Evolutionary conservation across 768 basidiomycete genomes (phyloP).

Genomic region (Pholiota microspora): DNA sequence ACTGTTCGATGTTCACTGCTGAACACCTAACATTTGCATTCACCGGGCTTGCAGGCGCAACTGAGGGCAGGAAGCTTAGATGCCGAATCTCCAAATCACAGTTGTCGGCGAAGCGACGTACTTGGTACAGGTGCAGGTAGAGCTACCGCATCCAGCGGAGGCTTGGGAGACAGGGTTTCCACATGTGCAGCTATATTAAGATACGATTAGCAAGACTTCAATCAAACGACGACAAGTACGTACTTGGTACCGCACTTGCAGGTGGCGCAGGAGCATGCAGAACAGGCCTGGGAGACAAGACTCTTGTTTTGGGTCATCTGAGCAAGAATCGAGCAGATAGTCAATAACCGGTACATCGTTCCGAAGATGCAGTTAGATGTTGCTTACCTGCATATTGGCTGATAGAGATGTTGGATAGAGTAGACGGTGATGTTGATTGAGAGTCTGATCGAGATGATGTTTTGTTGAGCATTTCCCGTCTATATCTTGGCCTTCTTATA

Average conservation of each 20-base stretch:
- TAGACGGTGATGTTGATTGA: too few relatives aligned
- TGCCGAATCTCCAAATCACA: too few relatives aligned
- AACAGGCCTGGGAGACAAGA: neutral
- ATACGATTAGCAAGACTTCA: neutral
- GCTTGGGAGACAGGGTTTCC: constrained; percentile 5
- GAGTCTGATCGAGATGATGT: neutral
- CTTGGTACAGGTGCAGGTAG: constrained; percentile 4
- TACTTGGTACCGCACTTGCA: constrained; percentile 11
- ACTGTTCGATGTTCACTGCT: too few relatives aligned
- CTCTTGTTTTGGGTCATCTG: constrained; percentile 1
- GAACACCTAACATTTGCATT: constrained; percentile 3
- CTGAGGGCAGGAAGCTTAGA: neutral
- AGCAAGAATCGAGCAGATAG: too few relatives aligned
- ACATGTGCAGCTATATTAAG: constrained; percentile 6
- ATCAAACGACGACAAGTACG: neutral
- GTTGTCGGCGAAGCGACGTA: neutral
- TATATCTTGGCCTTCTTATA: neutral
- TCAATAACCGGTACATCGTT: too few relatives aligned
- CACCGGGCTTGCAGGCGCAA: constrained; percentile 4
- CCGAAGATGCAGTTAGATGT: too few relatives aligned
- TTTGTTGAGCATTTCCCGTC: too few relatives aligned
- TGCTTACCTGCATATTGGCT: too few relatives aligned
- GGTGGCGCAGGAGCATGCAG: constrained; percentile 5
- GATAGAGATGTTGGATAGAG: too few relatives aligned
- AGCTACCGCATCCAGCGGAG: constrained; percentile 6